These are phyloP conservation scores for Mangifera indica DNA, from an alignment of 345 rosid genomes.

Conservation along the genomic window DNA sequence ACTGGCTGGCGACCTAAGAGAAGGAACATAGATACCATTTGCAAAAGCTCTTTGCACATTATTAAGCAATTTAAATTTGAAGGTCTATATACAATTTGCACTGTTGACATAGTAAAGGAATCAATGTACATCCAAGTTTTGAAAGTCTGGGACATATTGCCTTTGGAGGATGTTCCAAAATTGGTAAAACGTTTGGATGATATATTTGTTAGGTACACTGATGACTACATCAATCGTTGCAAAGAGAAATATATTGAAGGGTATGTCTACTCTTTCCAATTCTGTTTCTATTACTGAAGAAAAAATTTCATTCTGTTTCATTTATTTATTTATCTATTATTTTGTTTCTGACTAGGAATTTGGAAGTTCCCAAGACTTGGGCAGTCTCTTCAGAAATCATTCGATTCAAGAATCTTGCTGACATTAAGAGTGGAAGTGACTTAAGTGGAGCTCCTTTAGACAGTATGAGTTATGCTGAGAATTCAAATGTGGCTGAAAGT, in stretches of 20 bases:
- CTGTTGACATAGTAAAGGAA: slow-evolving; percentile 42
- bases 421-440: slow-evolving; percentile 18
- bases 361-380: slow-evolving; percentile 32
- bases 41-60: slow-evolving; percentile 34
- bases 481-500: slow-evolving; percentile 48
- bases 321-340: not conserved
- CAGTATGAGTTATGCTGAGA: slow-evolving; percentile 29
- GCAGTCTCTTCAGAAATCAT: slow-evolving; percentile 7
- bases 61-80: slow-evolving; percentile 48
- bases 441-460: slow-evolving; percentile 18
- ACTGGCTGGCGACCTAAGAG: slow-evolving; percentile 56
- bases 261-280: slow-evolving; percentile 28
- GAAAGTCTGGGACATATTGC: slow-evolving; percentile 58
- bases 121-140: slow-evolving; percentile 37
- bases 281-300: not conserved
- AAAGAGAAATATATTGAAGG: slow-evolving; percentile 47
- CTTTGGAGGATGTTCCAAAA: slow-evolving; percentile 35
- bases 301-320: not conserved
- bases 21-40: slow-evolving; percentile 29
- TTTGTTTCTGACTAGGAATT: slow-evolving; percentile 31
- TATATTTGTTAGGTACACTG: slow-evolving; percentile 34
- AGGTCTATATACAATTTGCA: slow-evolving; percentile 36
- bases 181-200: slow-evolving; percentile 44
- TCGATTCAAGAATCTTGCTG: slow-evolving; percentile 8
- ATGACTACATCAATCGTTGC: slow-evolving; percentile 45